Evolutionary conservation across 306 rosid genomes (phyloP).

Genomic region (Rosa persica): DNA sequence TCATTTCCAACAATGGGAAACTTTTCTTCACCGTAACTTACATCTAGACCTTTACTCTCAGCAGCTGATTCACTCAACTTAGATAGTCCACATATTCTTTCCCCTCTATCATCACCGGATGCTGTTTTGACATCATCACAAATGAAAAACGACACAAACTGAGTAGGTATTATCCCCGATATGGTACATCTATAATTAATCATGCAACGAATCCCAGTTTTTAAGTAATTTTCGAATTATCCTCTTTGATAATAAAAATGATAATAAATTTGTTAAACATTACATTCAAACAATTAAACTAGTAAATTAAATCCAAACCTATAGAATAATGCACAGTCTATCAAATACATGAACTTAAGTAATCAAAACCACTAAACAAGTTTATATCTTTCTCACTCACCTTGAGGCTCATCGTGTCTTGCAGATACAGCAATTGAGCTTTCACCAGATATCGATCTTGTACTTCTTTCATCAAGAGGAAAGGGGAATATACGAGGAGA

Average conservation of each 20-base stretch:
- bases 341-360: background rate
- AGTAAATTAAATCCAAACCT: background rate
- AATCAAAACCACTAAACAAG: background rate
- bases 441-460: constrained; percentile 21
- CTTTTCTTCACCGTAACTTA: constrained; percentile 24
- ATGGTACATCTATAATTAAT: constrained; percentile 14
- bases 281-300: background rate
- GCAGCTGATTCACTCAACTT: constrained; percentile 45
- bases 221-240: background rate
- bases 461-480: constrained; percentile 21
- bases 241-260: background rate
- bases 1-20: constrained; percentile 37
- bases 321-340: background rate
- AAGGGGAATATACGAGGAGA: constrained; percentile 16
- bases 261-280: background rate
- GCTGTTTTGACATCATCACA: constrained; percentile 42
- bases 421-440: constrained; percentile 20
- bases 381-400: constrained; percentile 27
- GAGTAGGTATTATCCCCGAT: background rate
- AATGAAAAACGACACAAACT: constrained; percentile 20
- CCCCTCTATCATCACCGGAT: constrained; percentile 34
- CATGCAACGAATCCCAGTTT: constrained; percentile 4
- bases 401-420: constrained; percentile 27
- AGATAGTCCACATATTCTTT: constrained; percentile 39
- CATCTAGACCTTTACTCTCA: constrained; percentile 36